These are phyloP conservation scores for Fusarium oxysporum DNA, from an alignment of 2,329 filamentous ascomycete species.

Conservation along the genomic window DNA sequence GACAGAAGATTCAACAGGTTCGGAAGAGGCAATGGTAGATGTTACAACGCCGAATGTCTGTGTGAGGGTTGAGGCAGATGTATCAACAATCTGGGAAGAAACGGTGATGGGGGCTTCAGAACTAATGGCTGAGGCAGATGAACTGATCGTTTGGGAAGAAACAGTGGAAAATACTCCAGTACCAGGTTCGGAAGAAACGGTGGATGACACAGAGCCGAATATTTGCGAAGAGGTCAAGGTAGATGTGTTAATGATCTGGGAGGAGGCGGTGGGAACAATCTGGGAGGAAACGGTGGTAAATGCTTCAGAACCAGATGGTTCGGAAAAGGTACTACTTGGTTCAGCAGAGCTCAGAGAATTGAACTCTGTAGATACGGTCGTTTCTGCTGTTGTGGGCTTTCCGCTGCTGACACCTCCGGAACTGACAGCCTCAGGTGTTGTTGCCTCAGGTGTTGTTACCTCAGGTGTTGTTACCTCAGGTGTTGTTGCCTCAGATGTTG, in stretches of 20 bases:
- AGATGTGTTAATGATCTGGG: neutral
- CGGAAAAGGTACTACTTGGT: neutral
- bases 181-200: no score
- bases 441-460: no score
- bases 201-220: neutral
- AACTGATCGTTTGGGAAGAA: neutral
- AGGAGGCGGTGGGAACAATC: no score
- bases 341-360: neutral
- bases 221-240: neutral
- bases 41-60: neutral
- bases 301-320: neutral
- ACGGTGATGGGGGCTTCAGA: neutral
- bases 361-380: neutral
- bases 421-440: neutral
- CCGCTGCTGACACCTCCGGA: neutral
- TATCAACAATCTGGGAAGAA: neutral
- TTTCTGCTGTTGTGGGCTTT: neutral
- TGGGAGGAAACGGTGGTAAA: neutral
- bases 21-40: neutral
- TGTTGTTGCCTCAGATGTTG: no score
- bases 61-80: neutral
- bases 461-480: no score
- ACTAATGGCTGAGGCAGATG: neutral
- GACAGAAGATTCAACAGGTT: rapidly evolving
- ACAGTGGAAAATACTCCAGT: no score